A percentile compares a stretch with the other conserved stretches of the same genome.
Conservation (phyloP, 1,284 basidiomycete genomes). For the Athelia psychrophila region DNA sequence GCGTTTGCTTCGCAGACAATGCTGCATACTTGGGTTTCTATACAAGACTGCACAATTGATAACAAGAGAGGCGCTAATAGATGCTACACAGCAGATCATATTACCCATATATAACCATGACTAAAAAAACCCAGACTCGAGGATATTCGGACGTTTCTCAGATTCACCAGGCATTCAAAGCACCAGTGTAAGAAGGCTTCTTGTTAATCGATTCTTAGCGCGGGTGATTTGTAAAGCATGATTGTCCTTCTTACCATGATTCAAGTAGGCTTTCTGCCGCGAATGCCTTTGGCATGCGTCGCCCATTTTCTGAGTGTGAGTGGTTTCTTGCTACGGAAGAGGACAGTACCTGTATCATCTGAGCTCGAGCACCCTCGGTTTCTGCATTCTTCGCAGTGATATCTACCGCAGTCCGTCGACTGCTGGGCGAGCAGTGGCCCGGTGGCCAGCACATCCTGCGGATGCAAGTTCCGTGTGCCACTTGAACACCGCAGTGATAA, state of each 20-base stretch:
- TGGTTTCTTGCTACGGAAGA: too few species aligned
- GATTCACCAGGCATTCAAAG: too few species aligned
- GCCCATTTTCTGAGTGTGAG: slow-evolving; percentile 11
- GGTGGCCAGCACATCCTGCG: slow-evolving; percentile 50
- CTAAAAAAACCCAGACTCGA: too few species aligned
- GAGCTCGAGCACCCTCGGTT: slow-evolving; percentile 45
- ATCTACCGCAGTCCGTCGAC: slow-evolving; percentile 43
- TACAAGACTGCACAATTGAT: too few species aligned
- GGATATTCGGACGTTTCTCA: too few species aligned
- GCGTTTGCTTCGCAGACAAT: too few species aligned
- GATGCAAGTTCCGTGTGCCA: slow-evolving; percentile 53
- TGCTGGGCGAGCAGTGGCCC: slow-evolving; percentile 44
- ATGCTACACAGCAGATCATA: too few species aligned
- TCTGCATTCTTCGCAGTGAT: slow-evolving; percentile 42
- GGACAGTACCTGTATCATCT: slow-evolving; percentile 28
- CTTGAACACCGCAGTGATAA: slow-evolving; percentile 54
- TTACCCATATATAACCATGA: too few species aligned
- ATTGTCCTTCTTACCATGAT: too few species aligned
- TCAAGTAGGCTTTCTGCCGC: slow-evolving; percentile 1
- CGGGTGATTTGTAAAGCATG: background rate
- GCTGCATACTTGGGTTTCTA: too few species aligned
- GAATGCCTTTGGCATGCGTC: slow-evolving; percentile 19
- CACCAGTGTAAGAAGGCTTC: slow-evolving; percentile 16
- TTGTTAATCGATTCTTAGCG: slow-evolving; percentile 11
- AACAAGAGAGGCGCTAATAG: too few species aligned